A percentile compares a stretch with the other conserved stretches of the same genome.
Conservation (phyloP, 2,329 filamentous ascomycete species). For the Ophiosphaerella herpotricha region DNA sequence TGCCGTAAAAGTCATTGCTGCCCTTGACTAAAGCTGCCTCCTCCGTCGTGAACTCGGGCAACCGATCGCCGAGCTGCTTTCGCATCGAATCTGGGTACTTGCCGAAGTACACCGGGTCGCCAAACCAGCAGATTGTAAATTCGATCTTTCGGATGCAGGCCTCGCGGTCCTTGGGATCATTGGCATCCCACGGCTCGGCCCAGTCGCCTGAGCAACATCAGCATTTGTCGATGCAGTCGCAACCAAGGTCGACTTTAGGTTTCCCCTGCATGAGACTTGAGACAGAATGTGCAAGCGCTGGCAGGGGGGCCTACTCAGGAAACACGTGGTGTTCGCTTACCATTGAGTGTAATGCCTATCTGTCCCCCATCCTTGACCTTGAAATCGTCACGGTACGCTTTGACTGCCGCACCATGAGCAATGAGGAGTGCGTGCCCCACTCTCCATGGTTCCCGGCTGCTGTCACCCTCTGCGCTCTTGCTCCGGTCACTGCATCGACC, state of each 20-base stretch:
- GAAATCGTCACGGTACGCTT: constrained; percentile 82
- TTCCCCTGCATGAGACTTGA: constrained; percentile 8
- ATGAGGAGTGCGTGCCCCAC: constrained; percentile 80
- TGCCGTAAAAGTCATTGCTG: constrained; percentile 93
- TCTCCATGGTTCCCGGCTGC: constrained; percentile 77
- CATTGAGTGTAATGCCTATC: constrained; percentile 88
- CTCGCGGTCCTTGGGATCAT: constrained; percentile 74
- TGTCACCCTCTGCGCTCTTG: constrained; percentile 73
- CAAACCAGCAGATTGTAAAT: constrained; percentile 87
- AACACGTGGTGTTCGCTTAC: constrained; percentile 48
- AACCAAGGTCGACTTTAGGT: constrained; percentile 6
- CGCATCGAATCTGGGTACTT: constrained; percentile 84
- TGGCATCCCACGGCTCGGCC: constrained; percentile 80
- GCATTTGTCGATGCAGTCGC: constrained; percentile 8
- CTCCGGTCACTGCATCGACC: constrained; percentile 78
- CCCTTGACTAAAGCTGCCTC: constrained; percentile 76
- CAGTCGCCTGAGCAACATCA: constrained; percentile 64
- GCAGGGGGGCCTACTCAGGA: constrained; percentile 8
- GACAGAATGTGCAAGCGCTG: constrained; percentile 21
- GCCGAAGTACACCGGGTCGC: constrained; percentile 83
- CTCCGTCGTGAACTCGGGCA: constrained; percentile 74
- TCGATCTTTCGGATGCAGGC: constrained; percentile 82
- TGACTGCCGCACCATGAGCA: constrained; percentile 79
- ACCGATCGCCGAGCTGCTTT: constrained; percentile 75
- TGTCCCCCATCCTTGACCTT: constrained; percentile 72